These are phyloP conservation scores for Corchorus olitorius DNA, from an alignment of 345 rosid species.

Conservation along the genomic window DNA sequence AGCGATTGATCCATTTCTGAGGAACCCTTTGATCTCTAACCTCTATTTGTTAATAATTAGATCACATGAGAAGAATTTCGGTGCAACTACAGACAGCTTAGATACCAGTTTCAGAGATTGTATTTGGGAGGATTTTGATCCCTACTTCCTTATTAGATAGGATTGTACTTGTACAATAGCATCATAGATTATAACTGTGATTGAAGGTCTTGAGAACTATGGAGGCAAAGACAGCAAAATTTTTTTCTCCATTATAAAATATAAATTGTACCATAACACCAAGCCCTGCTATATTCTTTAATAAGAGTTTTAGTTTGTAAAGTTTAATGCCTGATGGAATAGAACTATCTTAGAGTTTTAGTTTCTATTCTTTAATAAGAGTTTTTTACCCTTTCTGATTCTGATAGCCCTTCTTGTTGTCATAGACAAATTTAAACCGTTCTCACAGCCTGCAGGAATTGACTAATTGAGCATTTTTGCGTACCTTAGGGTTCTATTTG, in stretches of 20 bases:
- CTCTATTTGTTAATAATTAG: conserved; percentile 53
- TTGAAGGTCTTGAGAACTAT: not conserved
- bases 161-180: not conserved
- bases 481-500: no score
- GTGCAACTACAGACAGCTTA: conserved; percentile 24
- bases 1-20: conserved; percentile 54
- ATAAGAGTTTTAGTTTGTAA: not conserved
- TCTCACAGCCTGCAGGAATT: no score
- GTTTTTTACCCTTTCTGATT: no score
- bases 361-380: no score
- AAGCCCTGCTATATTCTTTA: not conserved
- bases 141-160: conserved; percentile 69
- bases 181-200: not conserved
- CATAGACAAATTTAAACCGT: no score
- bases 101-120: conserved; percentile 22
- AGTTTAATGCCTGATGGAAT: not conserved
- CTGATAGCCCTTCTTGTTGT: no score
- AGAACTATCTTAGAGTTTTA: no score
- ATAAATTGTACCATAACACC: not conserved
- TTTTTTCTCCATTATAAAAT: not conserved
- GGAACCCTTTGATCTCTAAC: conserved; percentile 70
- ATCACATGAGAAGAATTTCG: conserved; percentile 44
- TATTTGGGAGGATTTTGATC: conserved; percentile 73
- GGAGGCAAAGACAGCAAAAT: not conserved
- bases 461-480: no score